phyloP scores from a whole-genome alignment of 1,284 basidiomycete species.

The Marasmius tenuissimus region DNA sequence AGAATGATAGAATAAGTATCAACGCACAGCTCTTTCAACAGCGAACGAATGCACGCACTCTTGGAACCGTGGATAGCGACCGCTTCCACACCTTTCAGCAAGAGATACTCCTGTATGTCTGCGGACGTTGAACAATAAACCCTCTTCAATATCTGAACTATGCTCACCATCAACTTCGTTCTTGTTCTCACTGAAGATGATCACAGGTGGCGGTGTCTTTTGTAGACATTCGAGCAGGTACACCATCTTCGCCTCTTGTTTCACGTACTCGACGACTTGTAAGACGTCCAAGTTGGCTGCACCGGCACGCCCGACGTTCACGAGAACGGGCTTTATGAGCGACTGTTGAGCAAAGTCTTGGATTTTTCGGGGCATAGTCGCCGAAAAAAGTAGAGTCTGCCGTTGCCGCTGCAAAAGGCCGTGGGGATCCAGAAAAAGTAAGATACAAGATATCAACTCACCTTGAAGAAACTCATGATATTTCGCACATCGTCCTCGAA shows the following conservation, averaged over 20 bases:
- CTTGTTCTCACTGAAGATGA: constrained; percentile 99
- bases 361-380: constrained; percentile 98
- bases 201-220: constrained; percentile 97
- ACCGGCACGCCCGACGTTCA: constrained; percentile 97
- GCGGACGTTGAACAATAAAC: background rate
- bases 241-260: constrained; percentile 99
- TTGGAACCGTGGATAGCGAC: constrained; percentile 99
- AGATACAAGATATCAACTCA: constrained; percentile 31
- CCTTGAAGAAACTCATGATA: constrained; percentile 98
- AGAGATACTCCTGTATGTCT: constrained; percentile 98
- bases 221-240: constrained; percentile 97
- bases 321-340: constrained; percentile 88
- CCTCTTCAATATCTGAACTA: background rate
- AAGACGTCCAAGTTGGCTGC: constrained; percentile 97
- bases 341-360: constrained; percentile 98
- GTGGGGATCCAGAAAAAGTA: background rate
- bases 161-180: constrained; percentile 93
- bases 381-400: constrained; percentile 96
- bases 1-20: constrained; percentile 12
- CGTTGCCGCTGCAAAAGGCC: constrained; percentile 73
- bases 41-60: constrained; percentile 49
- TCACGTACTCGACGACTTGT: constrained; percentile 98
- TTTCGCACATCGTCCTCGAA: constrained; percentile 99
- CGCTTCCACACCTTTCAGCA: constrained; percentile 97
- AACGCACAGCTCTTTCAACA: background rate